Evolutionary conservation across 306 rosid genomes (phyloP).

Genomic region (Rosa multiflora): DNA sequence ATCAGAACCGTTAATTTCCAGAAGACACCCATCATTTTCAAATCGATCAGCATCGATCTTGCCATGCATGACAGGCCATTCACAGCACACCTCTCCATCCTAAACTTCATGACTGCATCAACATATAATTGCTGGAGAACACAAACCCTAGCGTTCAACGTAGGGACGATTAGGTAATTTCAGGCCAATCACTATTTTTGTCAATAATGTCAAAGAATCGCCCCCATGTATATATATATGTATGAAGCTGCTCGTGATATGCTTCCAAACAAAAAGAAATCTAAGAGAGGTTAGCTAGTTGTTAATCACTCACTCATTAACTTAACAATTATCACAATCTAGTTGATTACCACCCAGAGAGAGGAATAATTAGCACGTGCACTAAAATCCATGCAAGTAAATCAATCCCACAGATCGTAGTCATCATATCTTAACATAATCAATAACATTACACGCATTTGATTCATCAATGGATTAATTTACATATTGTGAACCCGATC

Average conservation of each 20-base stretch:
- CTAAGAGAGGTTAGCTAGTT: not conserved
- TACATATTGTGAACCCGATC: not conserved
- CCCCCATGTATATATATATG: not conserved
- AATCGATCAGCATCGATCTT: not conserved
- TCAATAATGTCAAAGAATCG: not conserved
- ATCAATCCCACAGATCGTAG: slow-evolving; percentile 28
- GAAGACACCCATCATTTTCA: not conserved
- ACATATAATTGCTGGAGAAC: not conserved
- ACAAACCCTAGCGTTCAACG: not conserved
- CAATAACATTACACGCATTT: slow-evolving; percentile 4
- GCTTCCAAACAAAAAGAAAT: slow-evolving; percentile 45
- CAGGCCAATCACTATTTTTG: not conserved
- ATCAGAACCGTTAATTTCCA: not conserved
- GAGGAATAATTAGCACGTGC: slow-evolving; percentile 68
- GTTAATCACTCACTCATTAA: not conserved
- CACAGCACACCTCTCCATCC: not conserved
- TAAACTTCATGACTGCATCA: not conserved
- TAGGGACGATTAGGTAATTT: not conserved
- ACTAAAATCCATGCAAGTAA: slow-evolving; percentile 52
- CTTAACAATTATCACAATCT: slow-evolving; percentile 24
- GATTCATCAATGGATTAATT: not conserved
- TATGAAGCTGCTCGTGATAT: slow-evolving; percentile 29
- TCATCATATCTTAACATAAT: not conserved
- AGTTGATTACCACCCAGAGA: slow-evolving; percentile 1
- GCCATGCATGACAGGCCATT: not conserved